Conservation (phyloP, 2,329 filamentous ascomycete species). For the Setomelanomma holmii region DNA sequence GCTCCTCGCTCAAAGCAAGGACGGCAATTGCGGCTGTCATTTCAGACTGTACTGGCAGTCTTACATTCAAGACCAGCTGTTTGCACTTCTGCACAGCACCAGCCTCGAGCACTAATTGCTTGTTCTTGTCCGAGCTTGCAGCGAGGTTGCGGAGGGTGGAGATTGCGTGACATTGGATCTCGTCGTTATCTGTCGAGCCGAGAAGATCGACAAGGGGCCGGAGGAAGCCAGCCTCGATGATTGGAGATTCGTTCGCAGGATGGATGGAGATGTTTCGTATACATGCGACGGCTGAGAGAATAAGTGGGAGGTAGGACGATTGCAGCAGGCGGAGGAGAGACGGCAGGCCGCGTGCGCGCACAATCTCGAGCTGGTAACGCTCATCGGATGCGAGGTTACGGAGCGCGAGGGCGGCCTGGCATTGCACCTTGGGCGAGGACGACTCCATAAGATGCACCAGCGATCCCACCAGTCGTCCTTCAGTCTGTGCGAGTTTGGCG, state of each 20-base stretch:
- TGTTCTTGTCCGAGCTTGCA: conserved; percentile 96
- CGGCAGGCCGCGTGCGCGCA: conserved; percentile 82
- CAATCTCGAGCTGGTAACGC: conserved; percentile 98
- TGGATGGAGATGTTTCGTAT: conserved; percentile 99
- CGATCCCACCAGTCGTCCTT: conserved; percentile 89
- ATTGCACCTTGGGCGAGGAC: conserved; percentile 90
- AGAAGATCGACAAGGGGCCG: conserved; percentile 92
- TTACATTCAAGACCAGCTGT: conserved; percentile 90
- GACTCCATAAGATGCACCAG: conserved; percentile 97
- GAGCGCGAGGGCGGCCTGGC: conserved; percentile 91
- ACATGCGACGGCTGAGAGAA: conserved; percentile 94
- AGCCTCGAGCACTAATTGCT: conserved; percentile 94
- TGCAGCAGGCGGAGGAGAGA: conserved; percentile 89
- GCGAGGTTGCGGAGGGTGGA: conserved; percentile 95
- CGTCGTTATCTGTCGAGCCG: conserved; percentile 95
- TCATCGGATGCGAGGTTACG: conserved; percentile 97
- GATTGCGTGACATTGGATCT: conserved; percentile 98
- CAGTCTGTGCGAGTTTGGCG: conserved; percentile 87
- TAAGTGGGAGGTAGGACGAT: conserved; percentile 93
- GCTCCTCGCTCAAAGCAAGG: conserved; percentile 90
- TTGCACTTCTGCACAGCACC: conserved; percentile 99
- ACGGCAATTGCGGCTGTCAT: conserved; percentile 99
- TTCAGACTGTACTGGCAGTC: conserved; percentile 93
- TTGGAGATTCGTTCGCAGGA: conserved; percentile 95
- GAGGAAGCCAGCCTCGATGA: conserved; percentile 96